Base-by-base conservation (phyloP, 441 rosid genomes). In the Raphanus hybrid region DNA sequence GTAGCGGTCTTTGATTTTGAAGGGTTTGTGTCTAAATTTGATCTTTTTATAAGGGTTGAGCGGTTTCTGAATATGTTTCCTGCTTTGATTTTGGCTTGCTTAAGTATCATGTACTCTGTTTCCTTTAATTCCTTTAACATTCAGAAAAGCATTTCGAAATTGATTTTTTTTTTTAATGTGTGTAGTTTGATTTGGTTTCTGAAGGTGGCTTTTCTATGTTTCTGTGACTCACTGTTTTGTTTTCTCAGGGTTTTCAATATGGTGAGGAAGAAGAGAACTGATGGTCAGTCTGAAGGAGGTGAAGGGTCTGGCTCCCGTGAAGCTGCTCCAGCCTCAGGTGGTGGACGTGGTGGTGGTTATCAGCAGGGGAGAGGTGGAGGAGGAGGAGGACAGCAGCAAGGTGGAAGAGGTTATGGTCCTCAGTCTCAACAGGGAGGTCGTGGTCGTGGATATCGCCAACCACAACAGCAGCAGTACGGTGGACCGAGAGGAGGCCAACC, bases 241-340 rank as follows among this genome's bases (percentile, higher is more conserved):
- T 18, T 70, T 35, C 27, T 0, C 26, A 69, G 78, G 8, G 68
- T 32, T 75, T 32, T 75, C 75, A 80, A n/a, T 18, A 94, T 92
- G 97, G 93, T 81, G 78, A 85, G 92, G 80, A 94, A 92, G 94
- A 92, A 74, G 80, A 90, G 92, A 82, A 82, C 87, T 8, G 93
- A 85, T 14, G 82, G 45, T 75, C 74, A 86, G 70, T 67, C 86
- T 10, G 74, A 83, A 79, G 87, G 82, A 20, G 90, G 92, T 20
- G 94, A 90, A 79, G 79, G 86, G 37, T 85, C 91, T 34, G 87
- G 81, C 69, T 63, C 89, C 55, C 90, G 81, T 59, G 91, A 84
- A 78, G 18, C 68, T 55, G 72, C 82, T 75, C 71, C 66, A 29
- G 86, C 75, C 18, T 45, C 85, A 60, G 86, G 87, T 71, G 89